Base-by-base conservation (phyloP, 106 monocot species). In the Apostasia shenzhenica region DNA sequence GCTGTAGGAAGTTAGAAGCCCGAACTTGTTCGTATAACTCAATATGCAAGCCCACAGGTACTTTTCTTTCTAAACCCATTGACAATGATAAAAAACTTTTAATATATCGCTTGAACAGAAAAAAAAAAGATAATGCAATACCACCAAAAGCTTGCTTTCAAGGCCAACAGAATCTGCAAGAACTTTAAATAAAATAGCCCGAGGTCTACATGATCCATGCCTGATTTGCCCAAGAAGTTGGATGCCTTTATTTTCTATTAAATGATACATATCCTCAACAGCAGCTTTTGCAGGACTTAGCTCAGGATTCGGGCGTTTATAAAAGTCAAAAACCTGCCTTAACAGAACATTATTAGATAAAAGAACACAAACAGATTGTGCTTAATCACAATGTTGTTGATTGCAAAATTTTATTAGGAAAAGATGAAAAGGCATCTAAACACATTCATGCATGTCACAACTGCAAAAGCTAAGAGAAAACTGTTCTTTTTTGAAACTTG, bases 181-280 rank as follows among this genome's bases (percentile, higher is more conserved):
- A 82, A 99, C 90, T 70, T 99, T 99, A 75, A 99, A 99, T 54
- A 99, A 76, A 81, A 99, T 85, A 65, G 99, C 90, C 56, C 93
- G 82, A 57, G 99, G 92, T 57, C 99, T 71, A 67, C 99, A 99
- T 66, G 99, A 90, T 73, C 93, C 93, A 80, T 99, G 85, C 71
- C 83, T 83, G 79, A 99, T 87, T 74, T 99, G 99, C 47, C 99
- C 99, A 72, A 99, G 67, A 38, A 99, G 84, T 76, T 95, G 99
- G 68, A 90, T 61, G 55, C 89, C 87, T 69, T 72, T 76, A 71
- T 86, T 88, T 67, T 99, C 93, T 49, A 78, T 77, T 59, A 84
- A 79, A 61, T 87, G 84, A 59, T 74, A 73, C 38, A 78, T 81
- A 61, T 85, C 93, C 37, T 99, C 99, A n/a, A 54, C 66, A 53